Percentiles rank a stretch among this genome's conserved stretches.
These are phyloP conservation scores for Proliferodiscus dingleyae DNA, from an alignment of 2,329 filamentous ascomycete genomes.

Conservation along the genomic window DNA sequence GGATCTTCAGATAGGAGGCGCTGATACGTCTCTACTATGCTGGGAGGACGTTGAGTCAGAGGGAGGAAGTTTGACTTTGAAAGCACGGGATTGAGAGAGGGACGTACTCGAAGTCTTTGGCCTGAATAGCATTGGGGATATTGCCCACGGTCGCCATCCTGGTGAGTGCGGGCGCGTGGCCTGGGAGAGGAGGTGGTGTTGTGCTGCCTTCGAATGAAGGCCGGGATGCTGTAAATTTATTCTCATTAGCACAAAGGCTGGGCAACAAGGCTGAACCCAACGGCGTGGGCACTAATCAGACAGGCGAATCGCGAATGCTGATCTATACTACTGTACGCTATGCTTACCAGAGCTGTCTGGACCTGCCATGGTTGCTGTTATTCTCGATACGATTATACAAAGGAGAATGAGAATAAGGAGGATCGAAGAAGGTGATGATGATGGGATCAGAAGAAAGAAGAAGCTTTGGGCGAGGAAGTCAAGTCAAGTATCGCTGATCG, in stretches of 20 bases:
- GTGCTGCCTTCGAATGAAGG: constrained; percentile 27
- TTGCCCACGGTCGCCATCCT: constrained; percentile 30
- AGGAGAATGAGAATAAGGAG: neutral
- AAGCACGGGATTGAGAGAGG: neutral
- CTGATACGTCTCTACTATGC: constrained; percentile 62
- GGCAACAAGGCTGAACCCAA: constrained; percentile 4
- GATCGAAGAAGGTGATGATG: neutral
- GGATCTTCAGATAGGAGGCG: constrained; percentile 62
- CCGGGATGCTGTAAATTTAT: constrained; percentile 8
- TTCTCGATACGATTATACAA: no score
- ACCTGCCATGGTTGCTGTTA: constrained; percentile 5
- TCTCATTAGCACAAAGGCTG: constrained; percentile 16
- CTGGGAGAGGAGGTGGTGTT: constrained; percentile 27
- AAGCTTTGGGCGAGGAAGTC: no score
- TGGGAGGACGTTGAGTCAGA: constrained; percentile 26
- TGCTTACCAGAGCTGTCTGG: constrained; percentile 7
- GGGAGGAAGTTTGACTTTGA: neutral
- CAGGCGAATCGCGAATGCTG: neutral
- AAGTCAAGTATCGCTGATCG: no score
- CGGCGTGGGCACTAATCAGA: neutral
- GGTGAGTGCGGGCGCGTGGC: constrained; percentile 25
- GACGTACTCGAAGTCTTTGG: constrained; percentile 28
- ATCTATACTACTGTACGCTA: neutral
- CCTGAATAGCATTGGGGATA: constrained; percentile 16
- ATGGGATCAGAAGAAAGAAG: no score